Base-by-base conservation (phyloP, 2,329 filamentous ascomycete species). In the Blastomyces silverae region DNA sequence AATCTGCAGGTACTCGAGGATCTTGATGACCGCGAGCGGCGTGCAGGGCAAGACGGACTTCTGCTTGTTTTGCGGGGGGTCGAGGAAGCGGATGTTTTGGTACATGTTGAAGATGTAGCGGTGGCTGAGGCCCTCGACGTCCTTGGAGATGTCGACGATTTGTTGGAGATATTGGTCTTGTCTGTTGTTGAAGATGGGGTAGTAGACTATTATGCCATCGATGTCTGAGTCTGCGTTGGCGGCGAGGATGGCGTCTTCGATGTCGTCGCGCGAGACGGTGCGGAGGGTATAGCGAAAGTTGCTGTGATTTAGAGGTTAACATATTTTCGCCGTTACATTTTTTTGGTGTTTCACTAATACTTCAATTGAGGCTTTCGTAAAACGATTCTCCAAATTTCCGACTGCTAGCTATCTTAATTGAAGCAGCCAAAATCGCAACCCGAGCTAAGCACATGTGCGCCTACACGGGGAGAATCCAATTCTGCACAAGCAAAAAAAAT, bases 21-120 rank as follows among this genome's bases (percentile, higher is more conserved):
- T 95, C 83, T 99, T 99, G 81, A 97, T 90, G 66, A 96, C 89
- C 34, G 94, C 94, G 31, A 99, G 85, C 20, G 94, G 94, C 2
- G 94, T 99, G 82, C 94, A 99, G 5, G 94, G 94, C 62, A 99
- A 81, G 69, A 97, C 91, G 60, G 89, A 95, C 81, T 99, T 97
- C 77, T 91, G 90, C 65, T 81, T 83, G 67, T 76, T 73, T 55
- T 73, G 75, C 44, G 75, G 72, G 31, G 87, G 81, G 78, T 99
- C 94, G 64, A 99, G 83, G 81, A 92, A 97, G 69, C 94, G 91
- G 72, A 96, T 86, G 80, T 99, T 99, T 82, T 97, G 90, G 80
- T 97, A 99, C 92, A 99, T 97, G 84, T 99, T 99, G 85, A 93
- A 92, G 74, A 97, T 89, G 80, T 97, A 92, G 74, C 88, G 88